Conservation (phyloP, 192 early-diverging fungal species). For the Podila clonocystis region DNA sequence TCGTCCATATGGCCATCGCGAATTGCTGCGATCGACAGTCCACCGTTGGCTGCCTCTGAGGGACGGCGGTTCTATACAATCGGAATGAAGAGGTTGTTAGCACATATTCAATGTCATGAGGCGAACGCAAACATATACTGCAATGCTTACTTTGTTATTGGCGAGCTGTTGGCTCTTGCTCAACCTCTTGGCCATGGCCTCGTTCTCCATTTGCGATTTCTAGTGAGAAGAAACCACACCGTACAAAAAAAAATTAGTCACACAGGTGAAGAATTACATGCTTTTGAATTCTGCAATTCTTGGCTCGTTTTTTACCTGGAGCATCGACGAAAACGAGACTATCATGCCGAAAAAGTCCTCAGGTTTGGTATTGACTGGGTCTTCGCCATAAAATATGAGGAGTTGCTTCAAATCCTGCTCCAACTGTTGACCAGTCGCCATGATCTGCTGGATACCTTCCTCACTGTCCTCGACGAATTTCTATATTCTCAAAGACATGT, state of each 20-base stretch:
- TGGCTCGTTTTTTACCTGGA: constrained; percentile 41
- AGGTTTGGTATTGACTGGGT: constrained; percentile 55
- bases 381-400: constrained; percentile 64
- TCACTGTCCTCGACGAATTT: constrained; percentile 57
- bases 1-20: constrained; percentile 52
- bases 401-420: constrained; percentile 58
- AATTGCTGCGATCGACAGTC: constrained; percentile 31
- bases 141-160: constrained; percentile 13
- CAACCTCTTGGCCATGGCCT: constrained; percentile 33
- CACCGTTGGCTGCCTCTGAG: constrained; percentile 15
- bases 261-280: too few relatives aligned
- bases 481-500: constrained; percentile 22
- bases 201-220: constrained; percentile 52
- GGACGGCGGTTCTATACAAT: constrained; percentile 19
- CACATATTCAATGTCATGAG: not conserved
- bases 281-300: too few relatives aligned
- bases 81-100: not conserved
- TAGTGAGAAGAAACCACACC: not conserved
- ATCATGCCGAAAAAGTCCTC: constrained; percentile 69
- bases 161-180: constrained; percentile 24
- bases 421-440: constrained; percentile 46
- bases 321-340: constrained; percentile 56
- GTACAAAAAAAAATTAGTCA: not conserved
- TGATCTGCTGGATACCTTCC: constrained; percentile 54
- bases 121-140: not conserved